These are phyloP conservation scores for Graphilbum ipis-grandicollis DNA, from an alignment of 2,329 filamentous ascomycete species.

Conservation along the genomic window DNA sequence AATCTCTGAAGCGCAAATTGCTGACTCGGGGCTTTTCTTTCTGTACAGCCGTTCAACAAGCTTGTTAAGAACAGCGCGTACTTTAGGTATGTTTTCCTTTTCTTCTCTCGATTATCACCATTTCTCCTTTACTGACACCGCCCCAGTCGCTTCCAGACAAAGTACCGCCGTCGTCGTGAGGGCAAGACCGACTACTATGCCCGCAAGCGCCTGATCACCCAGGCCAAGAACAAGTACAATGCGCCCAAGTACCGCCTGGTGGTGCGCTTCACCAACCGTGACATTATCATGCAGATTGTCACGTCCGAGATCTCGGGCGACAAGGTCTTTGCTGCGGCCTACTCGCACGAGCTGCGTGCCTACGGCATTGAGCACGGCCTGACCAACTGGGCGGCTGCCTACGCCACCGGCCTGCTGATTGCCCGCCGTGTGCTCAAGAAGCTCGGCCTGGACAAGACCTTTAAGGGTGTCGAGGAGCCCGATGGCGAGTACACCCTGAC, in stretches of 20 bases:
- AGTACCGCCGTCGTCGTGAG: slow-evolving; percentile 92
- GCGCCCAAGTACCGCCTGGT: slow-evolving; percentile 99
- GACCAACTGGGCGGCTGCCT: slow-evolving; percentile 98
- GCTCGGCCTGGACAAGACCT: slow-evolving; percentile 85
- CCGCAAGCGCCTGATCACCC: slow-evolving; percentile 97
- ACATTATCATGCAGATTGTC: slow-evolving; percentile 97
- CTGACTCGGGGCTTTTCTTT: slow-evolving; percentile 66
- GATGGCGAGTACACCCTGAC: slow-evolving; percentile 93
- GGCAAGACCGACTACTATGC: slow-evolving; percentile 99
- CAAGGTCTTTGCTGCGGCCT: slow-evolving; percentile 87
- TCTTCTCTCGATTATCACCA: too few relatives aligned
- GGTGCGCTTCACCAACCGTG: slow-evolving; percentile 98
- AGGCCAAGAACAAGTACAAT: slow-evolving; percentile 99
- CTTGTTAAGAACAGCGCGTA: slow-evolving; percentile 94
- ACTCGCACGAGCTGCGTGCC: slow-evolving; percentile 92
- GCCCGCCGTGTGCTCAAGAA: slow-evolving; percentile 95
- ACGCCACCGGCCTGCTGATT: slow-evolving; percentile 89
- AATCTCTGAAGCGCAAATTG: slow-evolving; percentile 96
- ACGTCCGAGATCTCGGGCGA: slow-evolving; percentile 91
- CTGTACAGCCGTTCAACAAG: slow-evolving; percentile 70
- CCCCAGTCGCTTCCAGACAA: slow-evolving; percentile 90
- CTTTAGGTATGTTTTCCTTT: slow-evolving; percentile 61
- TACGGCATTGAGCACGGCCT: slow-evolving; percentile 98
- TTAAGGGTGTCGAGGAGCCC: slow-evolving; percentile 90
- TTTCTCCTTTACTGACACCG: not conserved